These are phyloP conservation scores for Singerocomus inundabilis DNA, from an alignment of 1,284 basidiomycete genomes.

Conservation along the genomic window DNA sequence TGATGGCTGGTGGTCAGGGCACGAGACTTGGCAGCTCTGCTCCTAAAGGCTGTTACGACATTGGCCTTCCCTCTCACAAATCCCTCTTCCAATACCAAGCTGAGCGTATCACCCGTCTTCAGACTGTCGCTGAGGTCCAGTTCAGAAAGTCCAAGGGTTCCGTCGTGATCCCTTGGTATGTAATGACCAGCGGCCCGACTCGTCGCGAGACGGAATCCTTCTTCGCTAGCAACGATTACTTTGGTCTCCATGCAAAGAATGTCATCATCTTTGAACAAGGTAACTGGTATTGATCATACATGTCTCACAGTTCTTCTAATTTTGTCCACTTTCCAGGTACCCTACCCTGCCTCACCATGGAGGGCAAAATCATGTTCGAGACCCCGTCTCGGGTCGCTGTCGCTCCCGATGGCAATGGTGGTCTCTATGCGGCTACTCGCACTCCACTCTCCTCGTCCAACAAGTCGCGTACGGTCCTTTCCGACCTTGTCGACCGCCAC, in stretches of 20 bases:
- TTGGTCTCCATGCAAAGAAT: slow-evolving; percentile 80
- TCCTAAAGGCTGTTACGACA: slow-evolving; percentile 99
- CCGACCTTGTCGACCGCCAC: slow-evolving; percentile 77
- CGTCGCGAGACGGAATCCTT: slow-evolving; percentile 83
- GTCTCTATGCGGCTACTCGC: slow-evolving; percentile 92
- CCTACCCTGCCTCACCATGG: slow-evolving; percentile 90
- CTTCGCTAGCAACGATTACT: slow-evolving; percentile 79
- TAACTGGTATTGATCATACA: slow-evolving; percentile 32
- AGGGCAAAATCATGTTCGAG: slow-evolving; percentile 93
- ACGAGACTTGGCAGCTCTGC: slow-evolving; percentile 89
- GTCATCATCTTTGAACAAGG: slow-evolving; percentile 98
- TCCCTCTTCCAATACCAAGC: slow-evolving; percentile 97
- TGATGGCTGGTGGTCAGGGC: slow-evolving; percentile 98
- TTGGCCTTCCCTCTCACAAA: slow-evolving; percentile 90
- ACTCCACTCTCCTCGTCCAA: slow-evolving; percentile 64
- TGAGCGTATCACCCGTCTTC: slow-evolving; percentile 85
- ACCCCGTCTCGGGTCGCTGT: slow-evolving; percentile 78
- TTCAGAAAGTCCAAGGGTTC: slow-evolving; percentile 53
- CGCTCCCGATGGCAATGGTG: slow-evolving; percentile 97
- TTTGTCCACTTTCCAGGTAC: slow-evolving; percentile 60
- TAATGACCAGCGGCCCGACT: slow-evolving; percentile 99
- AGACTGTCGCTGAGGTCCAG: slow-evolving; percentile 68
- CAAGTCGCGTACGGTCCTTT: slow-evolving; percentile 73
- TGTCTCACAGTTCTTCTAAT: slow-evolving; percentile 1
- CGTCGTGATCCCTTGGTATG: slow-evolving; percentile 89